Evolutionary conservation across 192 early-diverging fungal species (phyloP), one percentile per base, ranked within the genome.

Genomic region (Spizellomyces sp.): DNA sequence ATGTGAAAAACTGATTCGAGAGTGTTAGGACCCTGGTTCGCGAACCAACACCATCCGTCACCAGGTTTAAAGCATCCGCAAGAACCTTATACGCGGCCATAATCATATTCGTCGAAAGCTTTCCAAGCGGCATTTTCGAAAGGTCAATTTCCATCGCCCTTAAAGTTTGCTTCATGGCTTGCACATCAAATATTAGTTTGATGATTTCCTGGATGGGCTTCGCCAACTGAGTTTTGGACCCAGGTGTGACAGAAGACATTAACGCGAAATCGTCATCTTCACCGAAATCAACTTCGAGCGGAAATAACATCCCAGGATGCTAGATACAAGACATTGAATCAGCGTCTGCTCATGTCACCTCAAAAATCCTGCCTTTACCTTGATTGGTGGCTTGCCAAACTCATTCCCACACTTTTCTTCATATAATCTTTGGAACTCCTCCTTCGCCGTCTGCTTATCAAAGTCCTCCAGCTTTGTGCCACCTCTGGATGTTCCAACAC

Each of bases 161-260:
- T 43, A 74, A 9, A 8, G 66, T 54, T 17, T 59, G 12, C 46
- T 42, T 74, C 67, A 75, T 69, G 6, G 10, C n/a, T 12, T 69
- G 15, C n/a, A 75, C 65, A 45, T 75, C 73, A 21, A 75, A 75
- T 8, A 75, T 62, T 15, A 75, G 56, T 48, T 67, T 50, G 19
- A 75, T 50, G 17, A 75, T 54, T 56, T 69, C 48, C 58, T 61
- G 58, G 10, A 75, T 45, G 19, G 41, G 45, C 2, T 43, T 14
- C 9, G 12, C 48, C 1, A 75, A 67, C 45, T 45, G 59, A 5
- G 73, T 56, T 22, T 59, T 52, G 12, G 64, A 45, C 21, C 70
- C 70, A 14, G 62, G 22, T 14, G 36, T 22, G 8, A 62, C 42
- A 7, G 9, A 8, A 6, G 50, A 58, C 10, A 17, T 46, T 10